Conservation (phyloP, 2,329 filamentous ascomycete species). For the Didymella segeticola region DNA sequence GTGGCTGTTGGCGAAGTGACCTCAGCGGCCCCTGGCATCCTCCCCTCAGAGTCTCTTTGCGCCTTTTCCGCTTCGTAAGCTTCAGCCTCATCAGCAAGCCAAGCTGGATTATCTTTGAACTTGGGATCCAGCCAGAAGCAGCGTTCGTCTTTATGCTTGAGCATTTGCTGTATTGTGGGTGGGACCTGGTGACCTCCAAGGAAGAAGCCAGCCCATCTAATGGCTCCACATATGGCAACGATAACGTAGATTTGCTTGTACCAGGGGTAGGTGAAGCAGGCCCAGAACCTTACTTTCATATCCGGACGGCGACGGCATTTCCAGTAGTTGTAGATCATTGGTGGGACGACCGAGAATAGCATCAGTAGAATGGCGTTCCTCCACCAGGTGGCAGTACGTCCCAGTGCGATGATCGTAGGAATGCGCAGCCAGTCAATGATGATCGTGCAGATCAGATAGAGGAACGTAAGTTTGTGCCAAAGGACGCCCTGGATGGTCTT, state of each 20-base stretch:
- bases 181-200: slow-evolving; percentile 17
- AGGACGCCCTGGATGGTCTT: slow-evolving; percentile 17
- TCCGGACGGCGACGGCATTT: slow-evolving; percentile 18
- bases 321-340: slow-evolving; percentile 16
- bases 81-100: slow-evolving; percentile 22
- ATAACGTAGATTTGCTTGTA: slow-evolving; percentile 23
- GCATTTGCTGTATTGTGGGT: slow-evolving; percentile 20
- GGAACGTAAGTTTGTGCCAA: slow-evolving; percentile 18
- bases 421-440: slow-evolving; percentile 25
- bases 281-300: slow-evolving; percentile 19
- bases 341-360: slow-evolving; percentile 15
- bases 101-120: slow-evolving; percentile 18
- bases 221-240: slow-evolving; percentile 20
- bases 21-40: neutral
- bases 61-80: neutral
- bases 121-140: slow-evolving; percentile 20
- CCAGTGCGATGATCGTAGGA: slow-evolving; percentile 18
- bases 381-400: slow-evolving; percentile 14
- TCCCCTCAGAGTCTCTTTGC: neutral
- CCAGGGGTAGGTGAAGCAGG: slow-evolving; percentile 13
- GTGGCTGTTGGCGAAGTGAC: neutral
- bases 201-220: slow-evolving; percentile 14
- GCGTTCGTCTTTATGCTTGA: slow-evolving; percentile 14
- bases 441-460: slow-evolving; percentile 23
- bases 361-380: slow-evolving; percentile 14